phyloP scores from a whole-genome alignment of 2,329 filamentous ascomycete species.

The Macrophomina tecta region DNA sequence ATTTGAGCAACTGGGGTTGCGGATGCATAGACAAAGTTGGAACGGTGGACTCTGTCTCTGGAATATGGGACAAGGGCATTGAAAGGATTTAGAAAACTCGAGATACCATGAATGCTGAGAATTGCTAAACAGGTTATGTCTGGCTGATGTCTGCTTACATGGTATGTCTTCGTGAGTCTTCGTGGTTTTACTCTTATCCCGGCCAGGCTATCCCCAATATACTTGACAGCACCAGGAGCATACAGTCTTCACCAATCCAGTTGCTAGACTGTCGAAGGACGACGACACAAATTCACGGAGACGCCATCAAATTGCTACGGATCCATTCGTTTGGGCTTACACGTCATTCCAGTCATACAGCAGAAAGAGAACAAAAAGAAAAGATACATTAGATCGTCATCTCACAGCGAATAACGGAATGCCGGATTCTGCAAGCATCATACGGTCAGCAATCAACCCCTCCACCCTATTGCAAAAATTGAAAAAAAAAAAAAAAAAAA shows the following conservation, averaged over 20 bases:
- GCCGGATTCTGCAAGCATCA: constrained; percentile 10
- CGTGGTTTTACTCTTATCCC: too few species aligned
- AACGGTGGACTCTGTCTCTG: not conserved
- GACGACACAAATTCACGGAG: not conserved
- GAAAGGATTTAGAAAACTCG: not conserved
- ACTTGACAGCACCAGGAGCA: too few species aligned
- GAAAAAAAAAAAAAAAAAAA: not conserved
- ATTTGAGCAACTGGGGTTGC: not conserved
- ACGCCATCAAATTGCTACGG: not conserved
- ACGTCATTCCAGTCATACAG: not conserved
- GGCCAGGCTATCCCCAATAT: too few species aligned
- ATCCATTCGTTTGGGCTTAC: not conserved
- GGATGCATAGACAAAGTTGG: not conserved
- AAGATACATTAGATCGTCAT: not conserved
- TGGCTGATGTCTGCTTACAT: too few species aligned
- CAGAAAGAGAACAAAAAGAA: not conserved
- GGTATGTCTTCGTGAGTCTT: too few species aligned
- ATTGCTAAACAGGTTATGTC: too few species aligned
- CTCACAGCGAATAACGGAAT: constrained; percentile 27
- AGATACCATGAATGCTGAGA: not conserved
- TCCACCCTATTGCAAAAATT: too few species aligned
- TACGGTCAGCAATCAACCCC: not conserved
- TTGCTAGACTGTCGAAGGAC: too few species aligned
- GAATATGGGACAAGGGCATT: not conserved
- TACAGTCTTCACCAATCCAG: too few species aligned